Evolutionary conservation across 768 basidiomycete species (phyloP), one percentile per base, ranked within the genome.

Genomic region (Phanerochaete carnosa): DNA sequence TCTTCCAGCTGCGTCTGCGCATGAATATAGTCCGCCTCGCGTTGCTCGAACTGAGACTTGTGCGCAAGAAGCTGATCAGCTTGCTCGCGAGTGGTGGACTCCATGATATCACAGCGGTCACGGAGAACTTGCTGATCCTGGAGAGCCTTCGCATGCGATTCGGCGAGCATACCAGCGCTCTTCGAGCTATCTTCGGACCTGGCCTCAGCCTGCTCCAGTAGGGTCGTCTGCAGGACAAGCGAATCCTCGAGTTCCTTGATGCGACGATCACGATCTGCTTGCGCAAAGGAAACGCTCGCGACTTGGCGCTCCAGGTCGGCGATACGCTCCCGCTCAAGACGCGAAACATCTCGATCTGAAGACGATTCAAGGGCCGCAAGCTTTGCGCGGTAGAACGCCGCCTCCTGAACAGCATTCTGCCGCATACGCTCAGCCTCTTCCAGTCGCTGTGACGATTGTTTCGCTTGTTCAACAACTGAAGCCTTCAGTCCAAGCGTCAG

Each of bases 341-440:
- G 86, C 32, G 79, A 75, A 1, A 86, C 68, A 33, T 96, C 95
- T 6, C 75, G 69, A 11, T 87, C 82, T 19, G 85, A 83, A 46
- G 83, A 80, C 1, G 83, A 75, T 71, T 98, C 97, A 54, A 93
- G 75, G 0, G 96, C 94, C 2, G 87, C 83, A n/a, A 96, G 77
- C 75, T 98, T 98, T 50, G 95, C 92, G 53, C 95, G 92, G 71
- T 95, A 97, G 76, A 90, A 98, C 0, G 95, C 93, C 2, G 95
- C 91, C 74, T 99, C 97, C 73, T 98, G 93, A 8, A 91, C 75
- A 1, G 97, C 97, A 45, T 84, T 87, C 7, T 80, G 72, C 62
- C 89, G 88, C 63, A 86, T 74, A 54, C 90, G 84, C 64, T 95
- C 93, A 0, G 92, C 89, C 55, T 94, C 90, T 3, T 84, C 79